Evolutionary conservation across 306 rosid species (phyloP).

Genomic region (Citrullus mucosospermus): DNA sequence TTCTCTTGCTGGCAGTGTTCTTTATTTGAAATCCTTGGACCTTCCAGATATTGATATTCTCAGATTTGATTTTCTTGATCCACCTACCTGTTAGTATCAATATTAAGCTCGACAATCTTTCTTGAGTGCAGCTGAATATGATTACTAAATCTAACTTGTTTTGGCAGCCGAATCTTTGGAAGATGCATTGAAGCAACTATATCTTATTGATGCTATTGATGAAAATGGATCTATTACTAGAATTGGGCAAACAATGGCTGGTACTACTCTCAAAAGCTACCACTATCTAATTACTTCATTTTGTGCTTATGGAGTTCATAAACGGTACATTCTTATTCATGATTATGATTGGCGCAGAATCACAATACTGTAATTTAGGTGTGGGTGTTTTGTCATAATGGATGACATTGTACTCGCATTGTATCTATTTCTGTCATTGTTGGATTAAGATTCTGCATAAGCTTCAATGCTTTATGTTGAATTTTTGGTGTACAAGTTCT

Average conservation of each 20-base stretch:
- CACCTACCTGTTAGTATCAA: constrained; percentile 54
- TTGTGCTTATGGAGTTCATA: not conserved
- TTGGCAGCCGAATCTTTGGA: constrained; percentile 77
- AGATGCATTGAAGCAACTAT: constrained; percentile 91
- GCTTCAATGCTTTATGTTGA: not conserved
- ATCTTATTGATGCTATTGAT: constrained; percentile 85
- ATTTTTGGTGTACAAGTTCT: not conserved
- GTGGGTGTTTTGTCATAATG: not conserved
- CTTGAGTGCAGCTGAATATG: not conserved
- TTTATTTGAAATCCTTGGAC: constrained; percentile 91
- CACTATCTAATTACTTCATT: not conserved
- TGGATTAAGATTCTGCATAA: not conserved
- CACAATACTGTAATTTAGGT: not conserved
- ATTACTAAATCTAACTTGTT: constrained; percentile 21
- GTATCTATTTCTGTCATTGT: not conserved
- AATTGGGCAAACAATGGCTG: constrained; percentile 86
- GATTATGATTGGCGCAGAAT: not conserved
- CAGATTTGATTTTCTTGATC: constrained; percentile 84
- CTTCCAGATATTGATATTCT: constrained; percentile 88
- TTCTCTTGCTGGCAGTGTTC: constrained; percentile 90
- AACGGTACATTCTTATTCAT: not conserved
- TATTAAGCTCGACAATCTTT: not conserved
- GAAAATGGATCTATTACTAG: constrained; percentile 71
- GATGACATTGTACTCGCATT: not conserved
- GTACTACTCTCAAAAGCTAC: constrained; percentile 19